A percentile compares a stretch with the other conserved stretches of the same genome.
Evolutionary conservation across 192 early-diverging fungal species (phyloP).

Genomic region (Umbelopsis vinacea): DNA sequence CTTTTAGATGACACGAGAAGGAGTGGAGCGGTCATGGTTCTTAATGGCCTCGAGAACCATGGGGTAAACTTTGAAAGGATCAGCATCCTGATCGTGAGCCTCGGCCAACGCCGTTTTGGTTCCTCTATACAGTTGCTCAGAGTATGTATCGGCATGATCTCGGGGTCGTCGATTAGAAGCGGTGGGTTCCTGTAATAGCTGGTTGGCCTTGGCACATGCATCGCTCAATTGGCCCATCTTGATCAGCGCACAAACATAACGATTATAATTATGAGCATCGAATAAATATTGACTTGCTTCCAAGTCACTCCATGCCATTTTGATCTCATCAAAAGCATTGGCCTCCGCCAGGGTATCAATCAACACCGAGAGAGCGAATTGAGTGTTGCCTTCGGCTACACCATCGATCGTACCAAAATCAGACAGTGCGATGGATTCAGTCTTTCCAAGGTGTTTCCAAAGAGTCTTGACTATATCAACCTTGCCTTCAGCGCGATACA

Average conservation of each 20-base stretch:
- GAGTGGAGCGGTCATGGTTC: background rate
- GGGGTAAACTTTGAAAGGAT: conserved; percentile 17
- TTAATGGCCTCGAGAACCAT: conserved; percentile 11
- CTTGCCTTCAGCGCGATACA: conserved; percentile 44
- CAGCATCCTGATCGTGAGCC: background rate
- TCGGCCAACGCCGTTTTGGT: background rate
- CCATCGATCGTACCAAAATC: background rate
- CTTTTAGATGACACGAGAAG: background rate
- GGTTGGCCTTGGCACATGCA: conserved; percentile 39
- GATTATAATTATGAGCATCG: conserved; percentile 59
- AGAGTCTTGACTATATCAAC: conserved; percentile 49
- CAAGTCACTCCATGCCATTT: conserved; percentile 46
- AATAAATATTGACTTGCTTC: conserved; percentile 43
- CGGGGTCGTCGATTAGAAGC: conserved; percentile 7
- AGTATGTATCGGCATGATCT: conserved; percentile 12
- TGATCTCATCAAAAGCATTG: conserved; percentile 34
- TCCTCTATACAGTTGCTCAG: conserved; percentile 6
- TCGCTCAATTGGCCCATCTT: conserved; percentile 36
- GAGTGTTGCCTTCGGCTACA: conserved; percentile 6
- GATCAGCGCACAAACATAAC: conserved; percentile 46
- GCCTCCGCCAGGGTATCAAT: conserved; percentile 47
- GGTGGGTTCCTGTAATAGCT: background rate
- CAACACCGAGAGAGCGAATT: conserved; percentile 49
- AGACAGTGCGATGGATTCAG: background rate
- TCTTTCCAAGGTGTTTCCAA: conserved; percentile 44